phyloP scores from a whole-genome alignment of 768 basidiomycete species.

The Lactarius hatsudake region DNA sequence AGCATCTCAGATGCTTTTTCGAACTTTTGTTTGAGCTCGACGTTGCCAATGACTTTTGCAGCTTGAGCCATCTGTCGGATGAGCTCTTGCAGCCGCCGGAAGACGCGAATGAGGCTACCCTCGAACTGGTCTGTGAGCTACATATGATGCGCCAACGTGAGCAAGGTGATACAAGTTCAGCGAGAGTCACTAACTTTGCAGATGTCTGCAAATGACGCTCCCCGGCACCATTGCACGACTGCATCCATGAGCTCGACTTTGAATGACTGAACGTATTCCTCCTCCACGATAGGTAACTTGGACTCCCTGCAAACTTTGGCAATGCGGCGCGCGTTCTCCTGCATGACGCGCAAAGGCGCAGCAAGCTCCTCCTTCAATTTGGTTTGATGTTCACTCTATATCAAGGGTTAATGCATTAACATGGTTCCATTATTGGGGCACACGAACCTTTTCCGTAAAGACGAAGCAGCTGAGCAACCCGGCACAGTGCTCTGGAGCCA shows the following conservation, averaged over 20 bases:
- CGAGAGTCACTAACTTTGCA: slow-evolving; percentile 66
- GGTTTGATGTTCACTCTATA: slow-evolving; percentile 78
- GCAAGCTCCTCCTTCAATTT: slow-evolving; percentile 93
- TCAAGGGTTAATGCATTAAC: neutral
- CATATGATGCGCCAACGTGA: neutral
- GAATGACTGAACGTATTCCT: slow-evolving; percentile 95
- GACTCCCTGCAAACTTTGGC: slow-evolving; percentile 97
- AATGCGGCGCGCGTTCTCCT: slow-evolving; percentile 91
- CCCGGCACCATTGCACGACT: slow-evolving; percentile 97
- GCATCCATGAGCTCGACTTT: slow-evolving; percentile 99
- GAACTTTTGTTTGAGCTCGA: slow-evolving; percentile 91
- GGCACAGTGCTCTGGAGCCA: slow-evolving; percentile 89
- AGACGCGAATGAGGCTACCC: slow-evolving; percentile 93
- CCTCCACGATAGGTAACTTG: slow-evolving; percentile 84
- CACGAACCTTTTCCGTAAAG: slow-evolving; percentile 85
- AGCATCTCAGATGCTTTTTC: slow-evolving; percentile 90
- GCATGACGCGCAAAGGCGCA: slow-evolving; percentile 89
- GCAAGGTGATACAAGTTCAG: neutral
- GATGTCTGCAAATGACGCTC: slow-evolving; percentile 92
- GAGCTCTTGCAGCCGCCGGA: slow-evolving; percentile 90
- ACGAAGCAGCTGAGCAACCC: slow-evolving; percentile 97
- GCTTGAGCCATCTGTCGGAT: slow-evolving; percentile 95
- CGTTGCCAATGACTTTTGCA: slow-evolving; percentile 95
- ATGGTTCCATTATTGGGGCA: neutral
- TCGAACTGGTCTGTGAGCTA: slow-evolving; percentile 96